These are phyloP conservation scores for Vitrella brassicaformis DNA, from an alignment of 73 alveolate species.

Conservation along the genomic window DNA sequence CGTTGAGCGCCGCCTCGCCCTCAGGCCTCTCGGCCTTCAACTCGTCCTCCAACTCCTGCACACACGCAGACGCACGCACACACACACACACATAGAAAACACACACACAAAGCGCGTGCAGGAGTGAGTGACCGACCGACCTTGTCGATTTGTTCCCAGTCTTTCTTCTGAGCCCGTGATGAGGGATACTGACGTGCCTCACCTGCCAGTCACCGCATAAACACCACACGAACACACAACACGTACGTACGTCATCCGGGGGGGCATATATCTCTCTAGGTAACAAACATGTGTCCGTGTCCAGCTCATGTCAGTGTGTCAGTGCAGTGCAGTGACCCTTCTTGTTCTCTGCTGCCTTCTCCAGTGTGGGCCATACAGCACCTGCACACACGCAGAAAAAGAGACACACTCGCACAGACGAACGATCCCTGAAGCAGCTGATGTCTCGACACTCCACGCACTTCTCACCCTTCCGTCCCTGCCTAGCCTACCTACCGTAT, in stretches of 20 bases:
- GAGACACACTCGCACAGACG: too few relatives aligned
- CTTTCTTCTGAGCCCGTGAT: conserved; percentile 58
- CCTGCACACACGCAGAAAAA: not conserved
- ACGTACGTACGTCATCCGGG: too few relatives aligned
- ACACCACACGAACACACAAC: conserved; percentile 37
- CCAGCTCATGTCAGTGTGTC: not conserved
- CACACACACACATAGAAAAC: not conserved
- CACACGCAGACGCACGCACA: not conserved
- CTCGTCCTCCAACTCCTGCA: conserved; percentile 72
- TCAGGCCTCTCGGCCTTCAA: conserved; percentile 77
- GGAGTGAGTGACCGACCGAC: not conserved
- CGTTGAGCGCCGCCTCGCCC: conserved; percentile 85
- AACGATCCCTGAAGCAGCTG: too few relatives aligned
- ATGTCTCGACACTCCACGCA: too few relatives aligned
- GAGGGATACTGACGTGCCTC: conserved; percentile 68
- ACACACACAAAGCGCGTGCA: not conserved
- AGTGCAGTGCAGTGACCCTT: not conserved
- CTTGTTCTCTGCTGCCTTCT: conserved; percentile 21
- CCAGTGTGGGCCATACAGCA: conserved; percentile 15
- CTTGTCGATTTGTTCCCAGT: conserved; percentile 82
- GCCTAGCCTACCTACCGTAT: too few relatives aligned
- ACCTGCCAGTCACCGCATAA: conserved; percentile 20
- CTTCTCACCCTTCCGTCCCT: too few relatives aligned
- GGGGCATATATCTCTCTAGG: too few relatives aligned
- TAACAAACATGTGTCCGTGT: not conserved